A percentile compares a stretch with the other conserved stretches of the same genome.
phyloP scores from a whole-genome alignment of 2,329 filamentous ascomycete species.

The Daldinia sp. region DNA sequence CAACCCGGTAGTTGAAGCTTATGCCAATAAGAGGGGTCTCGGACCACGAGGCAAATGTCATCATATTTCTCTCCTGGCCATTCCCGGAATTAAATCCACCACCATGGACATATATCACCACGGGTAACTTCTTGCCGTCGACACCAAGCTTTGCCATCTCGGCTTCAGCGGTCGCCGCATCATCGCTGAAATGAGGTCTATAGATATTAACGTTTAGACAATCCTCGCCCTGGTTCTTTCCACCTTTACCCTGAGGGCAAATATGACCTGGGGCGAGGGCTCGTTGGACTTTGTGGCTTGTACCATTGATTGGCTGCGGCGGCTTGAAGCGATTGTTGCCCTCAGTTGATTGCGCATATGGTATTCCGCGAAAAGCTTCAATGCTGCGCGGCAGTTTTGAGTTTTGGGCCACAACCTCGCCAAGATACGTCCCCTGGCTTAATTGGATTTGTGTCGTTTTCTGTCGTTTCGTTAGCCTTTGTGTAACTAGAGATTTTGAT shows the following conservation, averaged over 20 bases:
- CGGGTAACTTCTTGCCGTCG: constrained; percentile 51
- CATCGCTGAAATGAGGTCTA: constrained; percentile 48
- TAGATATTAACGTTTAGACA: constrained; percentile 63
- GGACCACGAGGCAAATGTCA: constrained; percentile 66
- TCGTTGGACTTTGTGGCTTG: constrained; percentile 46
- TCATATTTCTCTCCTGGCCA: constrained; percentile 65
- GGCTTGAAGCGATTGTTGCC: constrained; percentile 57
- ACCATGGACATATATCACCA: constrained; percentile 70
- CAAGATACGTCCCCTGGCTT: constrained; percentile 53
- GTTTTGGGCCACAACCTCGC: constrained; percentile 46
- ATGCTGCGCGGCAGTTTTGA: constrained; percentile 51
- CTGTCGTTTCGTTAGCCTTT: constrained; percentile 38
- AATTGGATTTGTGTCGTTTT: constrained; percentile 46
- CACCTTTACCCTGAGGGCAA: constrained; percentile 45
- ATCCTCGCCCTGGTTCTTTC: constrained; percentile 55
- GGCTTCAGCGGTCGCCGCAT: constrained; percentile 31
- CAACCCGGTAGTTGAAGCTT: constrained; percentile 70
- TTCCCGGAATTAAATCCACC: constrained; percentile 67
- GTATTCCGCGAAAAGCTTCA: constrained; percentile 59
- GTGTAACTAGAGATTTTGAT: neutral
- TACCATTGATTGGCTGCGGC: constrained; percentile 48
- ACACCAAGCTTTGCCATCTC: constrained; percentile 41
- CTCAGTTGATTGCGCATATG: constrained; percentile 53
- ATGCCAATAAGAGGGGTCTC: constrained; percentile 63
- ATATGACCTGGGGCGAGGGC: constrained; percentile 48